These are phyloP conservation scores for Acacia pycnantha DNA, from an alignment of 331 rosid genomes.

Conservation along the genomic window DNA sequence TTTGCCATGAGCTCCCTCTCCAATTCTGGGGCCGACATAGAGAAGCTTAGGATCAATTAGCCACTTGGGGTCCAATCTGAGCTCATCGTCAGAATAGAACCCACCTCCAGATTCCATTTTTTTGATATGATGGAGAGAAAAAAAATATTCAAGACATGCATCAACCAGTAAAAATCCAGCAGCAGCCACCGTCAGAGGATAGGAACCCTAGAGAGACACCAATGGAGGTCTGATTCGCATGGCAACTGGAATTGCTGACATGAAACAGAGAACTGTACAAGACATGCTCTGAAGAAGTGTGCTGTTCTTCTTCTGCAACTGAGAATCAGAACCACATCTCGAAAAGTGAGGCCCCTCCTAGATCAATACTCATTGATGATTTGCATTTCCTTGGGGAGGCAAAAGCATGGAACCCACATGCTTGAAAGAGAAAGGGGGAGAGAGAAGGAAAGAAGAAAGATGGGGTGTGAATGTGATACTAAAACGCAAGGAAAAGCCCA, in stretches of 20 bases:
- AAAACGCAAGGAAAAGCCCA: conserved; percentile 46
- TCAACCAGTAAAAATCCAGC: conserved; percentile 31
- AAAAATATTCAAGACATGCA: conserved; percentile 28
- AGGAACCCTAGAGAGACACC: conserved; percentile 39
- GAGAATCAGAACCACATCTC: conserved; percentile 60
- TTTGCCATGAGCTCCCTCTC: conserved; percentile 97
- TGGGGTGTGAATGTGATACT: conserved; percentile 9
- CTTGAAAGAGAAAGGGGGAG: conserved; percentile 33
- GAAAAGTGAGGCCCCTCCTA: conserved; percentile 53
- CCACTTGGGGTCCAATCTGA: conserved; percentile 82
- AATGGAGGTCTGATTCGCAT: conserved; percentile 28
- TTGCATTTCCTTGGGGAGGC: conserved; percentile 51
- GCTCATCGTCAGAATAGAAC: conserved; percentile 74
- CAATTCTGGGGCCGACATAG: conserved; percentile 89
- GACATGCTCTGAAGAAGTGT: conserved; percentile 47
- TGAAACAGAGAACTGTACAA: conserved; percentile 37
- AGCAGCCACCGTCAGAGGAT: conserved; percentile 17
- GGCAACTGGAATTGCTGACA: conserved; percentile 64
- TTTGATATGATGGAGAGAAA: conserved; percentile 22
- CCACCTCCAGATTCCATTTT: conserved; percentile 80
- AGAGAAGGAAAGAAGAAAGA: neutral
- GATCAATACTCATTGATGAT: conserved; percentile 57
- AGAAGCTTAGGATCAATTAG: conserved; percentile 78
- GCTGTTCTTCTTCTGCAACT: conserved; percentile 33
- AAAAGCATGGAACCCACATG: conserved; percentile 74